phyloP scores from a whole-genome alignment of 2,329 filamentous ascomycete genomes.

The Claviceps paspali region DNA sequence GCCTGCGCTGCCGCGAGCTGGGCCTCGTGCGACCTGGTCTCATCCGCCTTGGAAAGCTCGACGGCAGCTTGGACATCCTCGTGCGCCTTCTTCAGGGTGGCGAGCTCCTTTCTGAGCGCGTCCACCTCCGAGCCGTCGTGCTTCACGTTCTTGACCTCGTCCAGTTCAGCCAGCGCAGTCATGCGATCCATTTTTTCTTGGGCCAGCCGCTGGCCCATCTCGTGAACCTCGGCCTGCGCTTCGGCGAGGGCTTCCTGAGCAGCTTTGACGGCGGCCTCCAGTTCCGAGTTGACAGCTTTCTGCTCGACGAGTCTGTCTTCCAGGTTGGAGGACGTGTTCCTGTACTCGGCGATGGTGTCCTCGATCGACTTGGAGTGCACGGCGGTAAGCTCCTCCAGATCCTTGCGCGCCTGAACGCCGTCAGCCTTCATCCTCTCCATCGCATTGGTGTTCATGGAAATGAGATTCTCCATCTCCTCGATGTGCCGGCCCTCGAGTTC shows the following conservation, averaged over 20 bases:
- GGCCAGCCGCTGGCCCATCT: constrained; percentile 37
- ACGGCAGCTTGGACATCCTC: constrained; percentile 25
- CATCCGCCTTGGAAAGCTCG: constrained; percentile 17
- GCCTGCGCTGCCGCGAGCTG: constrained; percentile 22
- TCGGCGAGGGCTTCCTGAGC: constrained; percentile 29
- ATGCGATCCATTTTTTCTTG: constrained; percentile 46
- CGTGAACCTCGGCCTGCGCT: constrained; percentile 31
- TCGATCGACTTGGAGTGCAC: constrained; percentile 24
- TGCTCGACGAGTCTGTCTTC: constrained; percentile 23
- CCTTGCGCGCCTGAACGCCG: constrained; percentile 20
- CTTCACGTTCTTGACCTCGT: constrained; percentile 39
- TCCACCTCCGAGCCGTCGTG: constrained; percentile 40
- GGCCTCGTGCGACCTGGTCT: constrained; percentile 19
- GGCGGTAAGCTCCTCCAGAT: constrained; percentile 27
- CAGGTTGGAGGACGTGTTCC: constrained; percentile 16
- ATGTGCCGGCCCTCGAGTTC: constrained; percentile 31
- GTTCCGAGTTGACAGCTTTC: constrained; percentile 19
- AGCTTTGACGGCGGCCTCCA: constrained; percentile 20
- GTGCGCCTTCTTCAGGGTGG: constrained; percentile 30
- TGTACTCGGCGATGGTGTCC: constrained; percentile 25
- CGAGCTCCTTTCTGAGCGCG: constrained; percentile 34
- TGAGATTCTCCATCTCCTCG: constrained; percentile 31
- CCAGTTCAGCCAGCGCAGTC: constrained; percentile 43
- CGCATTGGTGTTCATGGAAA: constrained; percentile 25
- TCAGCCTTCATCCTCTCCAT: constrained; percentile 26